A percentile compares a stretch with the other conserved stretches of the same genome.
Conservation (phyloP, 345 rosid species). For the Hibiscus tridactylites region DNA sequence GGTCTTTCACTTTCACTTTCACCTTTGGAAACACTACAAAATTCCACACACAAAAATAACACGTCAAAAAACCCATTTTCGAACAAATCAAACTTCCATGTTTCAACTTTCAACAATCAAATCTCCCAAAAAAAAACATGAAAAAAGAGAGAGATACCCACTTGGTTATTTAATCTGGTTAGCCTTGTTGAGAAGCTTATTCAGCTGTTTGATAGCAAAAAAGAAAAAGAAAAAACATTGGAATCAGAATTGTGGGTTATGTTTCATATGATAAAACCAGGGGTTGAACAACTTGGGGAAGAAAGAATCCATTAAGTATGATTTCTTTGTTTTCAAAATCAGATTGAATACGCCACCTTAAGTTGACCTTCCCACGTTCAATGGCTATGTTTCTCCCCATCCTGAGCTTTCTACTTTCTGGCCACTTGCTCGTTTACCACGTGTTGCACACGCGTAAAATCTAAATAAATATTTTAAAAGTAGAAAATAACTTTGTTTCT, state of each 20-base stretch:
- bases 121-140: neutral
- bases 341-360: neutral
- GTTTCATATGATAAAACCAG: neutral
- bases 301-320: neutral
- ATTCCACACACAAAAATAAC: constrained; percentile 13
- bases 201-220: neutral
- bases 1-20: constrained; percentile 38
- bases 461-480: neutral
- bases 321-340: neutral
- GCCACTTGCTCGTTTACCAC: neutral
- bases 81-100: neutral
- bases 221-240: neutral
- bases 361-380: neutral
- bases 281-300: neutral
- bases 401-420: neutral
- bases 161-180: constrained; percentile 13
- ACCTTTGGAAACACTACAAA: constrained; percentile 55
- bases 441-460: neutral
- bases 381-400: neutral
- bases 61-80: constrained; percentile 7
- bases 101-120: neutral
- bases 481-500: too few species aligned
- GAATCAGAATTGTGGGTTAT: neutral
- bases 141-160: constrained; percentile 2
- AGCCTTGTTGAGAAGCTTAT: constrained; percentile 6